Conservation (phyloP, 1,139 yeast species). For the Scheffersomyces stambukii region DNA sequence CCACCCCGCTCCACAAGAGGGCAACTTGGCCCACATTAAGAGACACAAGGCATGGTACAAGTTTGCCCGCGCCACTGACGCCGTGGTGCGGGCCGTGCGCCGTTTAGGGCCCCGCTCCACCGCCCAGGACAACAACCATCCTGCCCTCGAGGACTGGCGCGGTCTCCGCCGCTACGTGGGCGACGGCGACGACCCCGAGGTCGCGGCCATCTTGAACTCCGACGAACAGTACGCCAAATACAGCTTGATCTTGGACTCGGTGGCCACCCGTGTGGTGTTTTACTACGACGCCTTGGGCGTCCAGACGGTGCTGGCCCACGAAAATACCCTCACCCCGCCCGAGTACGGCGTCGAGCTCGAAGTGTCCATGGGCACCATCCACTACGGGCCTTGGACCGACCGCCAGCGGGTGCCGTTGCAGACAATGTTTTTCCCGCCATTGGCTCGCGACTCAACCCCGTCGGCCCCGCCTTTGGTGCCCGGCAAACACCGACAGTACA, state of each 20-base stretch:
- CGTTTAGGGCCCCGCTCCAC: neutral
- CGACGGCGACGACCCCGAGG: slow-evolving; percentile 29
- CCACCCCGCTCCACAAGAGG: slow-evolving; percentile 1
- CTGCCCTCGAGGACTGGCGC: slow-evolving; percentile 24
- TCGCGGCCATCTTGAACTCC: slow-evolving; percentile 22
- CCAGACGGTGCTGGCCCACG: slow-evolving; percentile 35
- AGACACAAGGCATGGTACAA: slow-evolving; percentile 18
- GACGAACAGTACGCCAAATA: slow-evolving; percentile 79
- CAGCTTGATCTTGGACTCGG: slow-evolving; percentile 69
- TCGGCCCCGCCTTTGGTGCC: slow-evolving; percentile 30
- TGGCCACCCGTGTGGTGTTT: slow-evolving; percentile 49
- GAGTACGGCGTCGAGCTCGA: slow-evolving; percentile 61
- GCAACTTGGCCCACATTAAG: slow-evolving; percentile 13
- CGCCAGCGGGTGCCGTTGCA: slow-evolving; percentile 71
- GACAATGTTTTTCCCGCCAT: slow-evolving; percentile 61
- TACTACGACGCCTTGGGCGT: slow-evolving; percentile 70
- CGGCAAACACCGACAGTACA: slow-evolving; percentile 52
- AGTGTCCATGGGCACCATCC: slow-evolving; percentile 60
- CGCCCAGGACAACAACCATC: slow-evolving; percentile 2
- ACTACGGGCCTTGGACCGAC: slow-evolving; percentile 96
- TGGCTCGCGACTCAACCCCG: slow-evolving; percentile 57
- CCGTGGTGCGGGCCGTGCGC: neutral
- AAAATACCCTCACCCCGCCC: slow-evolving; percentile 33
- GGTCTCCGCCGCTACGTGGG: slow-evolving; percentile 44
- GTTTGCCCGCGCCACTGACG: slow-evolving; percentile 17